phyloP scores from a whole-genome alignment of 148 eudicot genomes.

The Fagopyrum tataricum region DNA sequence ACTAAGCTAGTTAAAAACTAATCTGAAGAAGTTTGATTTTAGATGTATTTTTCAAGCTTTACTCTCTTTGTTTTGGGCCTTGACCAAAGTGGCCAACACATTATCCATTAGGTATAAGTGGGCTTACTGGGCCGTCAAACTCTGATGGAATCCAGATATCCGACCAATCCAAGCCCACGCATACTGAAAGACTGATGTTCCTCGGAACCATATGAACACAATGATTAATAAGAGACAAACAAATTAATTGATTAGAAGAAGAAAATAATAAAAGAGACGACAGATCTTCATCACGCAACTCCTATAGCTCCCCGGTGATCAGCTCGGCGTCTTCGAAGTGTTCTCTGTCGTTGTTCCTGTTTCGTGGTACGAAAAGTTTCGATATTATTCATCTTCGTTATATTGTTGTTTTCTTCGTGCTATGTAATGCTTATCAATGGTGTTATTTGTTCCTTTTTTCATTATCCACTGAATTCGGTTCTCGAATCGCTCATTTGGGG shows the following conservation, averaged over 20 bases:
- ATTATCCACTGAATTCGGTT: not conserved
- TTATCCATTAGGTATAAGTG: too few species aligned
- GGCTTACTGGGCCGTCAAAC: too few species aligned
- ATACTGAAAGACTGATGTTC: too few species aligned
- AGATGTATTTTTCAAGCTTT: too few species aligned
- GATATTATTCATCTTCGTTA: not conserved
- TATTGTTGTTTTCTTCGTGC: not conserved
- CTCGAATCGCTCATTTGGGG: not conserved
- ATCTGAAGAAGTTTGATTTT: too few species aligned
- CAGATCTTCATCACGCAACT: not conserved
- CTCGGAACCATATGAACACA: too few species aligned
- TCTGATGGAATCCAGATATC: too few species aligned
- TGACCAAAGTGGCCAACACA: too few species aligned
- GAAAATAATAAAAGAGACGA: not conserved
- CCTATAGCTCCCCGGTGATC: not conserved
- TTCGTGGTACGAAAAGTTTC: not conserved
- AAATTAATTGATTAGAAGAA: not conserved
- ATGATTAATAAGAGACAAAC: not conserved
- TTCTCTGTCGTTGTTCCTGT: not conserved
- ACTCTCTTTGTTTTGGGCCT: too few species aligned
- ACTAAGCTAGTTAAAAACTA: too few species aligned
- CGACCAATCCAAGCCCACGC: too few species aligned
- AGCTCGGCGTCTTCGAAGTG: not conserved
- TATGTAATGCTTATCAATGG: not conserved
- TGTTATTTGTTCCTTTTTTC: not conserved